Percentiles rank a stretch among this genome's conserved stretches.
These are phyloP conservation scores for Haplosporangium gracile DNA, from an alignment of 192 early-diverging fungal genomes.

Conservation along the genomic window DNA sequence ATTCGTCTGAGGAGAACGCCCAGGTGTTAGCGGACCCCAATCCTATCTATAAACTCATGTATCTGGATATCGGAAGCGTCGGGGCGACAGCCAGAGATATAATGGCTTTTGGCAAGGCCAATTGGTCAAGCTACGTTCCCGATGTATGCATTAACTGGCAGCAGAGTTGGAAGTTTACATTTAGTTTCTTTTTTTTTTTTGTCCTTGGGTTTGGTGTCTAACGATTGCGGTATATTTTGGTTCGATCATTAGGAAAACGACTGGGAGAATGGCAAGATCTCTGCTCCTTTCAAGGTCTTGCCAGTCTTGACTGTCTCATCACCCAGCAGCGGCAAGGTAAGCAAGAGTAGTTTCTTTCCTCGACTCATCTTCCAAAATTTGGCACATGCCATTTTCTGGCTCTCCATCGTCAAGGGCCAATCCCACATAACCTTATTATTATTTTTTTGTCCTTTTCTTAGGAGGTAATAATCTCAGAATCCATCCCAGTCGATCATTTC, in stretches of 20 bases:
- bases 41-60: constrained; percentile 16
- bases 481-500: constrained; percentile 20
- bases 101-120: constrained; percentile 33
- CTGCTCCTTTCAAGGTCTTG: background rate
- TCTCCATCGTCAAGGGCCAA: background rate
- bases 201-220: background rate
- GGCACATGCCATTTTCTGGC: background rate
- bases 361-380: background rate
- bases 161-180: too few species aligned
- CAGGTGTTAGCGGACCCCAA: constrained; percentile 21
- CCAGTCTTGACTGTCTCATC: background rate
- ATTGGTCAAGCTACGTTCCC: constrained; percentile 16
- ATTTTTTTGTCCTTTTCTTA: background rate
- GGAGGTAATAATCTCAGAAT: constrained; percentile 13
- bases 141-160: background rate
- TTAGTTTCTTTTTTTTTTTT: background rate
- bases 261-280: background rate
- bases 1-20: constrained; percentile 24
- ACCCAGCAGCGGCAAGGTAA: constrained; percentile 1
- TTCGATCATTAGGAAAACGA: background rate
- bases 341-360: background rate
- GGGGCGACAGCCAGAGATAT: constrained; percentile 30
- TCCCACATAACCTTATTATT: background rate
- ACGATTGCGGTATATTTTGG: background rate
- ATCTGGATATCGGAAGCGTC: constrained; percentile 21